Evolutionary conservation across 352 stramenopile species (phyloP), one percentile per base, ranked within the genome.

Genomic region (Thalassiosira livingstoniorum): DNA sequence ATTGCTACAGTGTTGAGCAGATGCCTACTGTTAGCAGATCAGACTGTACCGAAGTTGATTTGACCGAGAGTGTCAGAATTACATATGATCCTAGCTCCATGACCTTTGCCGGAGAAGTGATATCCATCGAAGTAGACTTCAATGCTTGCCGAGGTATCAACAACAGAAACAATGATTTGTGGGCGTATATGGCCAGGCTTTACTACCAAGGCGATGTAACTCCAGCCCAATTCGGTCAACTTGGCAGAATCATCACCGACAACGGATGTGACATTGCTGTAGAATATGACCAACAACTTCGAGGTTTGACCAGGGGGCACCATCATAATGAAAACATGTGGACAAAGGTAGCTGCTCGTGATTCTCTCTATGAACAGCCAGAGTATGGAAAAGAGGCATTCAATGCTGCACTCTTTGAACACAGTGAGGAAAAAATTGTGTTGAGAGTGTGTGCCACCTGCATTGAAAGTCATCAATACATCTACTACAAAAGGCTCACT

Each of bases 81-180:
- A 55, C 39, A 5, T 89, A 77, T 45, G 53, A 71, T 43, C 37
- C 54, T 1, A 29, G 18, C 18, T 61, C 13, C 51, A 51, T 25
- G 11, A 57, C 0, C 15, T 72, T 87, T 31, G n/a, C 42, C 2
- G 58, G 54, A 2, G 75, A 63, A 55, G 45, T 87, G 13, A 63
- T 32, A 11, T 25, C 53, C 23, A 55, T 90, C 25, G 27, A 78
- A n/a, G 53, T 90, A 4, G 63, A 86, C 23, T 90, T 88, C 72
- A 88, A 88, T 32, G 76, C 85, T 60, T 90, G 85, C 64, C 66
- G 80, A 61, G 83, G 83, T 29, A 87, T 78, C 25, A 72, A 82
- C 25, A 67, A 69, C 27, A 35, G 74, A 7, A 90, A 88, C 71
- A 90, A 90, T 42, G 79, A 90, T 62, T 65, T 90, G 4, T 83